These are phyloP conservation scores for Trypanosoma rangeli DNA, from an alignment of 208 protist species.

Conservation along the genomic window DNA sequence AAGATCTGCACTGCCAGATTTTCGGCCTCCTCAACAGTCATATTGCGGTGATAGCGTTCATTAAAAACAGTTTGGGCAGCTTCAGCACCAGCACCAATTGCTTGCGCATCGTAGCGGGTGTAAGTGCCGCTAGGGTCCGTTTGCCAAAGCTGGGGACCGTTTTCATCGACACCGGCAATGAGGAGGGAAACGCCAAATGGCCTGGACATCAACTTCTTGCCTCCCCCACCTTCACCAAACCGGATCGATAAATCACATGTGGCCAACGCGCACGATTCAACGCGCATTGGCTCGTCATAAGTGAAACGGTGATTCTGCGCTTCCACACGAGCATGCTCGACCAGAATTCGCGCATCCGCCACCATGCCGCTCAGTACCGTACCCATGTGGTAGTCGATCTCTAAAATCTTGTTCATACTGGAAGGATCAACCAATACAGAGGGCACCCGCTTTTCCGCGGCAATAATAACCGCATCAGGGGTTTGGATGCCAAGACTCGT, in stretches of 20 bases:
- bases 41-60: constrained; percentile 97
- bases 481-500: constrained; percentile 98
- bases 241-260: constrained; percentile 97
- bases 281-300: constrained; percentile 98
- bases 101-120: constrained; percentile 96
- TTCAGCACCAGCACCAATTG: constrained; percentile 98
- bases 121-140: constrained; percentile 98
- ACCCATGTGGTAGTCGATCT: constrained; percentile 97
- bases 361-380: constrained; percentile 97
- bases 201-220: constrained; percentile 92
- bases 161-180: constrained; percentile 98
- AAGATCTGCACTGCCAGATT: constrained; percentile 95
- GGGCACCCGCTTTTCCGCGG: constrained; percentile 98
- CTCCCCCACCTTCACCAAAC: constrained; percentile 96
- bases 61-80: constrained; percentile 97
- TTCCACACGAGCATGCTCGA: constrained; percentile 98
- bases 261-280: constrained; percentile 96
- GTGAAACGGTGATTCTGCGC: constrained; percentile 99
- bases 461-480: constrained; percentile 97
- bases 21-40: constrained; percentile 97
- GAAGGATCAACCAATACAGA: constrained; percentile 97
- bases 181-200: constrained; percentile 99
- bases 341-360: constrained; percentile 98
- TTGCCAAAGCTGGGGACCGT: constrained; percentile 96
- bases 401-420: constrained; percentile 98